Conservation (phyloP, 495 filamentous ascomycete genomes). For the Aspergillus sclerotioniger region DNA sequence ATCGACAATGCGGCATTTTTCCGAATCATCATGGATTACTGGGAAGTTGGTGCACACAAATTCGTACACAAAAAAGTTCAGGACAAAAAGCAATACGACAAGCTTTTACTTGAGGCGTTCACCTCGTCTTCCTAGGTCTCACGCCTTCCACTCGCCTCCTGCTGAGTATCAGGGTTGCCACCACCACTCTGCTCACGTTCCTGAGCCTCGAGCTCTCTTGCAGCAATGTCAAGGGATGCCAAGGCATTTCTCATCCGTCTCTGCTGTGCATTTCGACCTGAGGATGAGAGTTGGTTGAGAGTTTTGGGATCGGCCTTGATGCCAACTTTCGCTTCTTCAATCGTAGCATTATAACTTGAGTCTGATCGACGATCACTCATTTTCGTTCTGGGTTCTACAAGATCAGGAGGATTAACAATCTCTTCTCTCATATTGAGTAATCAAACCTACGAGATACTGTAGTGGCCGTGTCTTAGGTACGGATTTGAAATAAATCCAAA, state of each 20-base stretch:
- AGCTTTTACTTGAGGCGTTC: constrained; percentile 2
- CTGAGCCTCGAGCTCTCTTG: not conserved
- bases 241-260: not conserved
- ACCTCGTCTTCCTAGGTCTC: not conserved
- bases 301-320: not conserved
- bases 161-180: not conserved
- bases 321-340: not conserved
- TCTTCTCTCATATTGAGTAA: no score
- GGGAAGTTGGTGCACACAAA: not conserved
- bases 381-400: not conserved
- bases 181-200: not conserved
- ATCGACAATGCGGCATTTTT: no score
- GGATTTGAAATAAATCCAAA: no score
- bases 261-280: not conserved
- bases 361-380: not conserved
- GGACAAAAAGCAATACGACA: constrained; percentile 9
- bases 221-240: not conserved
- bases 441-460: no score
- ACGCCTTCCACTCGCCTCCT: not conserved
- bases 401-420: no score
- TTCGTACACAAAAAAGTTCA: constrained; percentile 5
- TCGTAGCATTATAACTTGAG: not conserved
- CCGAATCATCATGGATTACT: not conserved
- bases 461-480: no score
- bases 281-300: not conserved